Conservation (phyloP, 2,329 filamentous ascomycete species). For the Cladophialophora chaetospira region DNA sequence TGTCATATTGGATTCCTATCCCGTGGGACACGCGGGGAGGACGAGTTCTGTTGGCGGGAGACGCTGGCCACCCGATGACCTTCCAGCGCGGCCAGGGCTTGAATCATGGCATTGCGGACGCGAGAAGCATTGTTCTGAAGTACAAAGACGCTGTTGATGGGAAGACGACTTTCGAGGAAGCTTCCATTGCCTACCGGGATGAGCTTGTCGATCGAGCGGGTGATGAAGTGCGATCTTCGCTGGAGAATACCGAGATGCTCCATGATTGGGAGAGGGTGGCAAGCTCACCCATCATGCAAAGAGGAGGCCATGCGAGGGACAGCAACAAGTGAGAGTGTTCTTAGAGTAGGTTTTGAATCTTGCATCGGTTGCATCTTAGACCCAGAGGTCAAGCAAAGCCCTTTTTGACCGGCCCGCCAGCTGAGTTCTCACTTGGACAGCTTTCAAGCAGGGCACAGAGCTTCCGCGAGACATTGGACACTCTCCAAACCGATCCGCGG, state of each 20-base stretch:
- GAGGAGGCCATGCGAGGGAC: slow-evolving; percentile 21
- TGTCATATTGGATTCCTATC: slow-evolving; percentile 33
- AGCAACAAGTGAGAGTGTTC: no score
- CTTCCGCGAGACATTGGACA: no score
- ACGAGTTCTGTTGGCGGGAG: slow-evolving; percentile 37
- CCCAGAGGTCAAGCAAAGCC: no score
- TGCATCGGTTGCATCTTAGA: no score
- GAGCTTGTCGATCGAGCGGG: slow-evolving; percentile 46
- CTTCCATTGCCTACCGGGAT: slow-evolving; percentile 37
- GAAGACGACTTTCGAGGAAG: slow-evolving; percentile 24
- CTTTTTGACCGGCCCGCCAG: no score
- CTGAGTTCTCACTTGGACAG: no score
- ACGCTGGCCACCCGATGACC: slow-evolving; percentile 40
- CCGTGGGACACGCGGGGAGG: slow-evolving; percentile 38
- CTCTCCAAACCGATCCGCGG: no score
- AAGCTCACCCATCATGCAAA: slow-evolving; percentile 22
- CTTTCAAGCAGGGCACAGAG: no score
- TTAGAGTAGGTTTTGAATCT: no score
- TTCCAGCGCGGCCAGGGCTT: slow-evolving; percentile 34
- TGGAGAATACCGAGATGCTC: slow-evolving; percentile 50
- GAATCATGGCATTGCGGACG: slow-evolving; percentile 36
- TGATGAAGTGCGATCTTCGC: slow-evolving; percentile 48
- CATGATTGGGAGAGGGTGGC: slow-evolving; percentile 44
- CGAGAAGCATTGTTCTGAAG: slow-evolving; percentile 41
- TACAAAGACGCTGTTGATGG: slow-evolving; percentile 26